Evolutionary conservation across 495 filamentous ascomycete species (phyloP).

Genomic region (Evansstolkia leycettana): DNA sequence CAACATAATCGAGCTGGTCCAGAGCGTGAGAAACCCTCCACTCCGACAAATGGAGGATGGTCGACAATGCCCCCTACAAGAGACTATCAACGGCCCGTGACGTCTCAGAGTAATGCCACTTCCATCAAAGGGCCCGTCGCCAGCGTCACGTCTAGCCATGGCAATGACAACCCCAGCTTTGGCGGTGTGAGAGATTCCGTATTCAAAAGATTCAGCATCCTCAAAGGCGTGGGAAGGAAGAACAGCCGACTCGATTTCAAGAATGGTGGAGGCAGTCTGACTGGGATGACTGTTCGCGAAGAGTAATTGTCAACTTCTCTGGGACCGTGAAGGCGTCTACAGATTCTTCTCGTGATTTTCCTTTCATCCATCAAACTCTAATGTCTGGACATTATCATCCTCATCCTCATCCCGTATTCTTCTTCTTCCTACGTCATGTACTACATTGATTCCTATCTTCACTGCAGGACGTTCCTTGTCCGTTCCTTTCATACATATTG

Average conservation of each 20-base stretch:
- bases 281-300: constrained; percentile 21
- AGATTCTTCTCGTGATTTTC: constrained; percentile 2
- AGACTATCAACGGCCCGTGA: constrained; percentile 26
- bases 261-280: constrained; percentile 3
- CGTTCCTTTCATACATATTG: too few species aligned
- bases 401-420: background rate
- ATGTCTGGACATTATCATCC: constrained; percentile 16
- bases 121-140: constrained; percentile 6
- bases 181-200: constrained; percentile 32
- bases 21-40: constrained; percentile 9
- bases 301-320: constrained; percentile 13
- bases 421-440: too few species aligned
- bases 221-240: constrained; percentile 34
- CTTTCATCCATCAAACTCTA: constrained; percentile 10
- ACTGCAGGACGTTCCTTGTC: too few species aligned
- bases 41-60: constrained; percentile 22
- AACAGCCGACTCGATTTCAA: constrained; percentile 33
- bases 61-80: constrained; percentile 26
- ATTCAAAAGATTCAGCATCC: constrained; percentile 33
- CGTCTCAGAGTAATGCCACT: constrained; percentile 15
- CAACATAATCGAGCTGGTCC: constrained; percentile 13
- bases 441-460: too few species aligned
- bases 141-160: constrained; percentile 5
- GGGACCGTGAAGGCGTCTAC: constrained; percentile 2
- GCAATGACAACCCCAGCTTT: constrained; percentile 1